These are phyloP conservation scores for Barnettozyma botsteinii DNA, from an alignment of 805 yeast genomes.

Conservation along the genomic window DNA sequence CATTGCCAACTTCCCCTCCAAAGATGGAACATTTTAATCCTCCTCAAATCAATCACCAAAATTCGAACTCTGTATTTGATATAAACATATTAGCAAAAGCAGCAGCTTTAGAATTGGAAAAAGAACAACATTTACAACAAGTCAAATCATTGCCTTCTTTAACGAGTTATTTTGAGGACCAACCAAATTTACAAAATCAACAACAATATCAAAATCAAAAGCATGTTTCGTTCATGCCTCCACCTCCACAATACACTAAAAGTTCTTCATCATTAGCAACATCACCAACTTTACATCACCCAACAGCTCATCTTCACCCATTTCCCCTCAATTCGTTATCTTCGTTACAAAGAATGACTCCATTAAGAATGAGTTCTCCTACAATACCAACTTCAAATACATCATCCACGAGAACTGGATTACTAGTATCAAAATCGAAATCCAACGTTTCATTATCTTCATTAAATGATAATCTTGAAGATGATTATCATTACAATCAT, in stretches of 20 bases:
- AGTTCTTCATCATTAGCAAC: constrained; percentile 16
- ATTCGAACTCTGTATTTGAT: constrained; percentile 21
- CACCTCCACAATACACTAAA: constrained; percentile 12
- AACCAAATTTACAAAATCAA: constrained; percentile 2
- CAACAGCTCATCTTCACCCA: constrained; percentile 20
- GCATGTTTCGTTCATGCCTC: constrained; percentile 13
- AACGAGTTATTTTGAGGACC: constrained; percentile 18
- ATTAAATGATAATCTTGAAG: constrained; percentile 34
- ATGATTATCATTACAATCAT: constrained; percentile 30
- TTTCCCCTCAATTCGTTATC: constrained; percentile 36
- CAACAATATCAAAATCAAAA: constrained; percentile 3
- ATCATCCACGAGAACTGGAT: constrained; percentile 12
- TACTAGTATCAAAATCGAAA: constrained; percentile 21
- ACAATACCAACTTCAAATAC: constrained; percentile 17
- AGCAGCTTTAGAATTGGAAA: constrained; percentile 26
- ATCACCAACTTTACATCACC: constrained; percentile 17
- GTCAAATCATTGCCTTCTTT: constrained; percentile 26
- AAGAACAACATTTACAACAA: constrained; percentile 24
- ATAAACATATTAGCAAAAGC: constrained; percentile 27
- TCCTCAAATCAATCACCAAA: constrained; percentile 8
- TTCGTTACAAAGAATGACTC: constrained; percentile 61
- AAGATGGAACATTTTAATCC: constrained; percentile 8
- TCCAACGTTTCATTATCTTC: constrained; percentile 25
- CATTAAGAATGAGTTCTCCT: constrained; percentile 32
- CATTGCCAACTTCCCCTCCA: constrained; percentile 23